These are phyloP conservation scores for Lithocarpus polystachyus DNA, from an alignment of 306 rosid genomes.

Conservation along the genomic window DNA sequence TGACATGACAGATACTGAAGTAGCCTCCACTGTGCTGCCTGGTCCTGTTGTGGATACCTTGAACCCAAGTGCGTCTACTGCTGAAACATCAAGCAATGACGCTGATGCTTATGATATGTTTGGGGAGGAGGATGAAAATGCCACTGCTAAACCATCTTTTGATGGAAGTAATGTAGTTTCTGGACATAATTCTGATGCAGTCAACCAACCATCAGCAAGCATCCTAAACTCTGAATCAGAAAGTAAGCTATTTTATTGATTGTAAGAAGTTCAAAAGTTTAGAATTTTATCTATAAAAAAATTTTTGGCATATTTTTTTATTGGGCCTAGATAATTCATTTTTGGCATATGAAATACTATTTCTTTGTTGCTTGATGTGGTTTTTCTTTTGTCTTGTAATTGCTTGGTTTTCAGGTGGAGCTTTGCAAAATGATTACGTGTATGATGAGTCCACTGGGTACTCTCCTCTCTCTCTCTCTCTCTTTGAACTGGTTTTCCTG, in stretches of 20 bases:
- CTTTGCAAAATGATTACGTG: slow-evolving; percentile 46
- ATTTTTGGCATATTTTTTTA: background rate
- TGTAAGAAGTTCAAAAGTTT: background rate
- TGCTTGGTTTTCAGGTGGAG: slow-evolving; percentile 45
- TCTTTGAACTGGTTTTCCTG: slow-evolving; percentile 8
- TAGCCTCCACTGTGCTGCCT: slow-evolving; percentile 27
- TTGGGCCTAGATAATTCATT: background rate
- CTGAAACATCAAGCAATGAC: slow-evolving; percentile 40
- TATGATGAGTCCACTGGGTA: slow-evolving; percentile 75
- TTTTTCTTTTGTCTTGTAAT: slow-evolving; percentile 2
- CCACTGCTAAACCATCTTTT: slow-evolving; percentile 45
- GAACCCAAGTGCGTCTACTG: slow-evolving; percentile 27
- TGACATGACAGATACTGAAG: slow-evolving; percentile 34
- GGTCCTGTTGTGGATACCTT: slow-evolving; percentile 22
- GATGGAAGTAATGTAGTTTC: slow-evolving; percentile 38
- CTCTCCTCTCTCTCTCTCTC: slow-evolving; percentile 10
- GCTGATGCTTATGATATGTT: slow-evolving; percentile 72
- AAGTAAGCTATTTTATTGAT: slow-evolving; percentile 30
- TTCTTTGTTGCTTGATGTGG: slow-evolving; percentile 2
- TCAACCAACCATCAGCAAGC: slow-evolving; percentile 20
- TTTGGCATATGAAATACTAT: slow-evolving; percentile 17
- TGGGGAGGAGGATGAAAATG: slow-evolving; percentile 61
- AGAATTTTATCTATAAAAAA: background rate
- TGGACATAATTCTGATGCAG: slow-evolving; percentile 26
- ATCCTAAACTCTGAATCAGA: slow-evolving; percentile 32